Evolutionary conservation across 2,329 filamentous ascomycete genomes (phyloP).

Genomic region (Trichoderma cornu-damae): DNA sequence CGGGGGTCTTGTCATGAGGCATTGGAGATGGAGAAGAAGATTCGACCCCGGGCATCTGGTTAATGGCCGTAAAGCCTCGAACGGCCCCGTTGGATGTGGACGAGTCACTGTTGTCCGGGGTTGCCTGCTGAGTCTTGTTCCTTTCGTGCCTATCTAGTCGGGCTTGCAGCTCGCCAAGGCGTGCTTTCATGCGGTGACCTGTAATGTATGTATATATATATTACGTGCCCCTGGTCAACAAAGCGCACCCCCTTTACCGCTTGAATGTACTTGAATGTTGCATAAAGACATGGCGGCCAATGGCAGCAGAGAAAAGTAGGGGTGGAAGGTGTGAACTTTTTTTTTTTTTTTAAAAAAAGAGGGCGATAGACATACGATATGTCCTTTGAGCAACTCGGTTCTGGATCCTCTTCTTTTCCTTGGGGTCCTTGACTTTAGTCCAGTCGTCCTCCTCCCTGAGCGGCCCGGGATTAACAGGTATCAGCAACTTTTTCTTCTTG

Average conservation of each 20-base stretch:
- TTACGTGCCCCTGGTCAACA: neutral
- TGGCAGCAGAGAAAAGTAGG: neutral
- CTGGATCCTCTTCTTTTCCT: slow-evolving; percentile 32
- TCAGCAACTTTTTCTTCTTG: slow-evolving; percentile 17
- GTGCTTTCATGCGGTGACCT: slow-evolving; percentile 33
- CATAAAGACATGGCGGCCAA: neutral
- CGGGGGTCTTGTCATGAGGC: slow-evolving; percentile 9
- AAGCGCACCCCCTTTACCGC: neutral
- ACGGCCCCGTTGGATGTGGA: neutral
- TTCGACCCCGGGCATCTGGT: slow-evolving; percentile 4
- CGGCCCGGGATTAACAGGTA: slow-evolving; percentile 15
- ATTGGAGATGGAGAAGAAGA: slow-evolving; percentile 16
- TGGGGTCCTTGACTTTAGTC: slow-evolving; percentile 28
- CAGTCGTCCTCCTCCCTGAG: slow-evolving; percentile 28
- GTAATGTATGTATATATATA: too few species aligned
- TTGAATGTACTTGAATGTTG: neutral
- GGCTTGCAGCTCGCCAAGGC: slow-evolving; percentile 30
- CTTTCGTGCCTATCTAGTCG: slow-evolving; percentile 29
- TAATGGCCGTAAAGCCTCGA: slow-evolving; percentile 6
- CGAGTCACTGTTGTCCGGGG: neutral
- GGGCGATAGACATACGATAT: slow-evolving; percentile 27
- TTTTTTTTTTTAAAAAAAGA: too few species aligned
- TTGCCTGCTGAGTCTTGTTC: slow-evolving; percentile 15
- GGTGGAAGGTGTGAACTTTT: too few species aligned
- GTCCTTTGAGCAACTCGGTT: slow-evolving; percentile 31